Percentiles rank a stretch among this genome's conserved stretches.
These are phyloP conservation scores for Suillus brevipes DNA, from an alignment of 768 basidiomycete species.

Conservation along the genomic window DNA sequence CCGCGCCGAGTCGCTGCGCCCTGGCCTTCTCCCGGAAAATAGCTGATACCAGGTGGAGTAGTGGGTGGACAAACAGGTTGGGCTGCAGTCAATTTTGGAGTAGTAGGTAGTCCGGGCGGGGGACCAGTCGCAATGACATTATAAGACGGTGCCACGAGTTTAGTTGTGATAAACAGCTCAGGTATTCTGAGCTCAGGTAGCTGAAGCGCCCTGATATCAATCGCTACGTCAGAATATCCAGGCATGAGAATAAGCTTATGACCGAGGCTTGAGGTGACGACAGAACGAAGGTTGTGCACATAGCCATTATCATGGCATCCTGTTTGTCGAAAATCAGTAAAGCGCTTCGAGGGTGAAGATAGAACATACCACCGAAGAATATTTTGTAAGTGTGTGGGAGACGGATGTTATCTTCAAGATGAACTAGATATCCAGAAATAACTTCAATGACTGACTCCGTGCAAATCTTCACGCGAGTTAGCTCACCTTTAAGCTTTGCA, in stretches of 20 bases:
- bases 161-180: conserved; percentile 60
- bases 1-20: conserved; percentile 19
- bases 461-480: neutral
- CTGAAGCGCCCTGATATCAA: conserved; percentile 55
- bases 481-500: conserved; percentile 69
- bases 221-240: conserved; percentile 61
- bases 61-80: conserved; percentile 3
- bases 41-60: conserved; percentile 5
- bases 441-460: neutral
- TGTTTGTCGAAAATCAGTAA: conserved; percentile 22
- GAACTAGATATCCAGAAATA: conserved; percentile 29
- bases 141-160: conserved; percentile 40
- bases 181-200: conserved; percentile 56
- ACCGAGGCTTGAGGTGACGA: conserved; percentile 63
- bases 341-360: conserved; percentile 5
- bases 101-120: conserved; percentile 25
- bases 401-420: conserved; percentile 42
- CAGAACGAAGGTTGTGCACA: conserved; percentile 57
- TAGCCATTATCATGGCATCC: conserved; percentile 79
- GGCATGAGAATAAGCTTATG: conserved; percentile 66
- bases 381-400: conserved; percentile 65
- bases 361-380: conserved; percentile 59
- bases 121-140: conserved; percentile 25
- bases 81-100: conserved; percentile 15
- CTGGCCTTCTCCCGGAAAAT: conserved; percentile 15